phyloP scores from a whole-genome alignment of 176 grass and related monocot species.

The Elymus sibiricus region DNA sequence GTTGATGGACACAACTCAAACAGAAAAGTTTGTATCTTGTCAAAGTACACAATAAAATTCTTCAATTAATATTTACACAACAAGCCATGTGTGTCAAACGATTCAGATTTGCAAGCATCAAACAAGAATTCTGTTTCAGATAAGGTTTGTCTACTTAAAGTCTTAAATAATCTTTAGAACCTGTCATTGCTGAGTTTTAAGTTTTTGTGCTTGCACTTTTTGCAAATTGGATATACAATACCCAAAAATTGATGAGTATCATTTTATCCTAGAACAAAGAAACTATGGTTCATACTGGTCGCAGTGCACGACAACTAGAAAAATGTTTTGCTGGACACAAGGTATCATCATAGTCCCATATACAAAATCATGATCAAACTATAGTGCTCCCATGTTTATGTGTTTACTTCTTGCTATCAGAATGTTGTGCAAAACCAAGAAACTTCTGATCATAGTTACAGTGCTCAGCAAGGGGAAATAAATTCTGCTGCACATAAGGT shows the following conservation, averaged over 20 bases:
- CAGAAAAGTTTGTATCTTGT: neutral
- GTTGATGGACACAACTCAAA: neutral
- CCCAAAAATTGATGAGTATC: neutral
- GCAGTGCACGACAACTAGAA: neutral
- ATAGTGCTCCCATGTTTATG: no score
- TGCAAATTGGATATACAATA: neutral
- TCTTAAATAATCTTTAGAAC: neutral
- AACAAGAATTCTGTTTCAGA: neutral
- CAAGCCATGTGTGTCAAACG: neutral
- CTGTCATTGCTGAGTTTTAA: neutral
- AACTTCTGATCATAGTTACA: no score
- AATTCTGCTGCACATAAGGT: no score
- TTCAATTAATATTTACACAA: neutral
- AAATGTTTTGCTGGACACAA: neutral
- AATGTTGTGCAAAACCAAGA: no score
- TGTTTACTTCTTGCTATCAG: no score
- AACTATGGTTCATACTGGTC: neutral
- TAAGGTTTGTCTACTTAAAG: neutral
- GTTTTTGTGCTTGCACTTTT: neutral
- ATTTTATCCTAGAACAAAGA: neutral
- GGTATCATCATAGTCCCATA: neutral
- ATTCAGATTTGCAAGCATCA: neutral
- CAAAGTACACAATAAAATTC: neutral
- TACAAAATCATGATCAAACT: no score
- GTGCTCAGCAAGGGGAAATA: no score